Base-by-base conservation (phyloP, 768 basidiomycete genomes). In the Nidula microcarpa region DNA sequence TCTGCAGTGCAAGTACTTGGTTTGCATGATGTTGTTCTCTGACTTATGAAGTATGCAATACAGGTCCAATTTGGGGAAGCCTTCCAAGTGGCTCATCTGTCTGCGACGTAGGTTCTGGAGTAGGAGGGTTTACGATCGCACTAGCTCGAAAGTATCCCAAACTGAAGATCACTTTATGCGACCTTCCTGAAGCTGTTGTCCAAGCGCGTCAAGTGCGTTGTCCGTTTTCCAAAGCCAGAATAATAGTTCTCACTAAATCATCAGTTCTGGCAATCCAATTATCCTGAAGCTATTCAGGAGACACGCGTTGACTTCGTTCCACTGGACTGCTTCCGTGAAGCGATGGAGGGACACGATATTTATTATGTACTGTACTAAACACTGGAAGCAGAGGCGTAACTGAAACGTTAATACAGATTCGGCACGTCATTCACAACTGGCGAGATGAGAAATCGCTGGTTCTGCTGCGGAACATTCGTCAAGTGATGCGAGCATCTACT, bases 101-200 rank as follows among this genome's bases (percentile, higher is more conserved):
- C 14, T 64, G 65, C 50, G 70, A 71, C 53, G 57, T 71, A 9
- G 70, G 70, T 23, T 62, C 61, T 36, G 68, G 68, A n/a, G 57
- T 67, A 17, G 68, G 68, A 4, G 58, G 56, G 1, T 57, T 66
- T 47, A 53, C 65, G 9, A 60, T 68, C 36, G 37, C 53, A 13
- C 55, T 71, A 49, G 64, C 61, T 3, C 59, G 61, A 48, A 52
- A 56, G 3, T 54, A 65, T 53, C 63, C 65, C 9, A 55, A 64
- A 23, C 54, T 71, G 23, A 57, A 60, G 14, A 18, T 69, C 13
- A 63, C 59, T 39, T 52, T 69, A 16, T 65, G 68, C 43, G 70
- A 69, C 46, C 56, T 61, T 2, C 64, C 64, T 2, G 60, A 60
- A 30, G 55, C 60, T 5, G 50, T 67, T 43, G 53, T 49, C 10